These are phyloP conservation scores for Pseudogymnoascus sp. DNA, from an alignment of 2,329 filamentous ascomycete genomes.

Conservation along the genomic window DNA sequence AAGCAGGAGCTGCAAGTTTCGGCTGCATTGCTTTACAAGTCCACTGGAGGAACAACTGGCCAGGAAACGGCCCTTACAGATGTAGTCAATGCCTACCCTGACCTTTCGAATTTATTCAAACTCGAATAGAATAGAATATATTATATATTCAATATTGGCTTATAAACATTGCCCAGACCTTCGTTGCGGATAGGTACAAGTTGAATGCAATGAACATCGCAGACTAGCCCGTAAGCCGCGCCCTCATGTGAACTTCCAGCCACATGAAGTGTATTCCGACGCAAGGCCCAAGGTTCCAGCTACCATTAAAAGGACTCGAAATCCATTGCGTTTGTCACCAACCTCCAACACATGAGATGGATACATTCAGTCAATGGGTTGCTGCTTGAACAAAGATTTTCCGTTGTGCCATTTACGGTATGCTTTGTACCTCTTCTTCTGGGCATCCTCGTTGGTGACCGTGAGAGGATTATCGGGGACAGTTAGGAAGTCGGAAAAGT, in stretches of 20 bases:
- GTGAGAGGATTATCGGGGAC: slow-evolving; percentile 77
- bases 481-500: slow-evolving; percentile 69
- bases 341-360: not conserved
- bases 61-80: not conserved
- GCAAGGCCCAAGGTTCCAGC: not conserved
- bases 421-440: slow-evolving; percentile 93
- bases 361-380: slow-evolving; percentile 41
- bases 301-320: not conserved
- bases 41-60: slow-evolving; percentile 13
- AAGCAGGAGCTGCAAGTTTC: slow-evolving; percentile 17
- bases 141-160: not conserved
- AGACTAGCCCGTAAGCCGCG: not conserved
- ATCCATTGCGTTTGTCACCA: not conserved
- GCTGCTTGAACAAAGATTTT: slow-evolving; percentile 94
- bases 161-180: no score
- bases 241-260: not conserved
- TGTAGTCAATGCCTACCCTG: not conserved
- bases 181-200: not conserved
- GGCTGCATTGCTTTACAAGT: slow-evolving; percentile 20
- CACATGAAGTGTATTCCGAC: not conserved
- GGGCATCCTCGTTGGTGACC: slow-evolving; percentile 75
- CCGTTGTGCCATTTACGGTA: slow-evolving; percentile 92
- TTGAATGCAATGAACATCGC: not conserved
- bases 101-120: not conserved
- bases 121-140: not conserved